Percentiles rank a stretch among this genome's conserved stretches.
Evolutionary conservation across 108 stramenopile species (phyloP).

Genomic region (Schizochytrium sp.): DNA sequence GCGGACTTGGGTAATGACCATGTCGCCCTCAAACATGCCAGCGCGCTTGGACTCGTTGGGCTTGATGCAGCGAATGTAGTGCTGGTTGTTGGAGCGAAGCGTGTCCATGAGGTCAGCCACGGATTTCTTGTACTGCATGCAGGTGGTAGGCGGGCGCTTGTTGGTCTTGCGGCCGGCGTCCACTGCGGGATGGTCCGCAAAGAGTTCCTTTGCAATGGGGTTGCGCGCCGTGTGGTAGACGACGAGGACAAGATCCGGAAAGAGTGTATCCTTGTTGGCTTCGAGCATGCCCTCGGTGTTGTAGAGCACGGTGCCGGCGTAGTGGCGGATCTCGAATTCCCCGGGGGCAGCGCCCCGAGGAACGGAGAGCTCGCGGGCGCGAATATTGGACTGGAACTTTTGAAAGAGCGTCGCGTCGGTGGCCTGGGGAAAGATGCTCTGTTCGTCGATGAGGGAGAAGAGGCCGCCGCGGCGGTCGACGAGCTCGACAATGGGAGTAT

Average conservation of each 20-base stretch:
- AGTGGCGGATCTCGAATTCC: constrained; percentile 73
- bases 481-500: constrained; percentile 65
- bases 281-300: constrained; percentile 69
- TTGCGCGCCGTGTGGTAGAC: background rate
- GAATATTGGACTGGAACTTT: constrained; percentile 3
- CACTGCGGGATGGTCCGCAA: background rate
- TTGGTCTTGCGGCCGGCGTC: background rate
- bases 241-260: background rate
- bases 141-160: background rate
- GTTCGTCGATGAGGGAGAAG: constrained; percentile 34
- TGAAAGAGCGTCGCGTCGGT: constrained; percentile 16
- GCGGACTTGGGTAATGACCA: constrained; percentile 71
- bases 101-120: constrained; percentile 68
- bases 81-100: constrained; percentile 36
- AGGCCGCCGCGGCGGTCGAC: constrained; percentile 52
- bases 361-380: background rate
- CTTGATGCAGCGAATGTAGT: constrained; percentile 42
- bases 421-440: constrained; percentile 54
- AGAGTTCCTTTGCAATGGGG: background rate
- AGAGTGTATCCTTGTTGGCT: constrained; percentile 68
- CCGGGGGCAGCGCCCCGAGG: background rate
- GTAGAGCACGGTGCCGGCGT: constrained; percentile 78
- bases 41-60: constrained; percentile 51
- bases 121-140: constrained; percentile 62
- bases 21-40: constrained; percentile 52